Evolutionary conservation across 2,329 filamentous ascomycete genomes (phyloP), one percentile per base, ranked within the genome.

Genomic region (Arthrobotrys musiformis): DNA sequence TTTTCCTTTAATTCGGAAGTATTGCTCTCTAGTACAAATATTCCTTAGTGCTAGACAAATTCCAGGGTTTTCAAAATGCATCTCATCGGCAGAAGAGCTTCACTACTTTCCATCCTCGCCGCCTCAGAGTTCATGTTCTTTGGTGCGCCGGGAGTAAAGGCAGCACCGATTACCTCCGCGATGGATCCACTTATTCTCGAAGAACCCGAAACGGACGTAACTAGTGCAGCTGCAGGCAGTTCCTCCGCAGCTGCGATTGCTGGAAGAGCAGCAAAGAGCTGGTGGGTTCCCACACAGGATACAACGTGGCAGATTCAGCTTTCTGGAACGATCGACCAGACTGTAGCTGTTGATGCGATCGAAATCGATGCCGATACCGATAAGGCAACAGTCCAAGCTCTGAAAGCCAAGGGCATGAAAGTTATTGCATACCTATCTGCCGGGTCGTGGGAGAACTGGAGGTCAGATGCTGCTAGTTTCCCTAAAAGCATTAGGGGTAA

Each of bases 401-500:
- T 90, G n/a, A 86, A 89, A 46, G 77, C 79, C 1, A 81, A 85
- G 28, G 87, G 86, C 7, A 88, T 88, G 81, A 89, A 87, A 78
- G 88, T 92, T 67, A 89, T 93, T 74, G 93, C 91, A 84, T 93
- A 93, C 83, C 92, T 93, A 84, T 90, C 89, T 63, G 90, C 89
- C 0, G 91, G 91, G 0, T 90, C 88, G 4, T 92, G 87, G 80
- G 91, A 93, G 82, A 81, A 88, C 62, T 88, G 86, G 84, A 86
- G 90, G 2, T 83, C 85, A 0, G 91, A 93, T 81, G 85, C 86
- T 17, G 81, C 80, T 30, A 79, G 86, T 2, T 92, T 92, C 81
- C 81, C 84, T 4, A 75, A 84, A 0, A 82, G 83, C 0, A 90
- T 92, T 79, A 81, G 89, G 40, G 91, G 90, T 17, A 85, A 86